Base-by-base conservation (phyloP, 1,284 basidiomycete species). In the Lentinula novae-zelandiae region DNA sequence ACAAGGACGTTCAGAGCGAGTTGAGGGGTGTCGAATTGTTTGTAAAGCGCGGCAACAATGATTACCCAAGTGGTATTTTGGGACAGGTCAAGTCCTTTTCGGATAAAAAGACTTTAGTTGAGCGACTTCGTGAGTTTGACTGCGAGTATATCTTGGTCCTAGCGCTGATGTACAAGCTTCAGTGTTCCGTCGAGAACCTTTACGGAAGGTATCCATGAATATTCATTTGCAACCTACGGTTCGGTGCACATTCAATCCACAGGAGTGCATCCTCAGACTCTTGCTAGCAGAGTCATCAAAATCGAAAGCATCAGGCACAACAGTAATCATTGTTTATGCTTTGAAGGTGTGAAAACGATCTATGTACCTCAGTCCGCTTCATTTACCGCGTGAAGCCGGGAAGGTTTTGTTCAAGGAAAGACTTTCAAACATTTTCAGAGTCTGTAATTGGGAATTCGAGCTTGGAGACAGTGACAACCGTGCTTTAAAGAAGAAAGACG, bases 191-290 rank as follows among this genome's bases (percentile, higher is more conserved):
- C 82, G 86, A 5, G 86, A 87, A 64, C 84, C 84, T 0, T 71
- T 88, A 36, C 82, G 83, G 76, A 82, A 88, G 66, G 82, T 87
- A 2, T 82, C 84, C 1, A 84, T 88, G 83, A 87, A 87, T 67
- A 75, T 85, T 39, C 79, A 79, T 17, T 67, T 88, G 54, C 72
- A 75, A 39, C 74, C 82, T 6, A 69, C 79, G 5, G 76, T 87
- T 40, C 79, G 82, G 33, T 86, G 83, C 64, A 76, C 80, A 20
- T 86, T 78, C 67, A 82, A 86, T 63, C 71, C 75, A 31, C 76
- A 79, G 48, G 85, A 87, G 62, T 76, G 76, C 58, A 75, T 81
- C 9, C 70, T 87, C 48, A 81, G 84, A 22, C 68, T 88, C 3
- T 75, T 82, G n/a, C 67, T 82, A 58, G 83, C 81, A 66, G 85